Evolutionary conservation across 495 filamentous ascomycete species (phyloP).

Genomic region (Durotheca rogersii): DNA sequence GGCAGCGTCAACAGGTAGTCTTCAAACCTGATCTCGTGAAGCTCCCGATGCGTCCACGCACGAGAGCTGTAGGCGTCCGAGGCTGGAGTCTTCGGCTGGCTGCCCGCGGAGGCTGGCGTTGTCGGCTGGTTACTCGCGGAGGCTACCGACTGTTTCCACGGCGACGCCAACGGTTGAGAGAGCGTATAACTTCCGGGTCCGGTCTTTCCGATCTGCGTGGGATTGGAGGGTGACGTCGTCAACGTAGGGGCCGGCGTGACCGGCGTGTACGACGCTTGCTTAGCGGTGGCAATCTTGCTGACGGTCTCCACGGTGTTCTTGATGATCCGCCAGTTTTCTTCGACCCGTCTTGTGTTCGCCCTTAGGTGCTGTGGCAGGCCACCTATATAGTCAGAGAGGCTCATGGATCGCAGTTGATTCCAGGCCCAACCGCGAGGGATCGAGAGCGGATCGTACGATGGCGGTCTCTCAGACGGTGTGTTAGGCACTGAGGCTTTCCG

Average conservation of each 20-base stretch:
- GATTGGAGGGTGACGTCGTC: background rate
- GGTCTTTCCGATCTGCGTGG: too few species aligned
- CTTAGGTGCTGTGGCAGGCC: background rate
- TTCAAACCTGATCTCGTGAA: slow-evolving; percentile 4
- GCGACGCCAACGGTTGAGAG: too few species aligned
- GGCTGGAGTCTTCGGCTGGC: background rate
- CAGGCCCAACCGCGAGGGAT: slow-evolving; percentile 1
- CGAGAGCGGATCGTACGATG: too few species aligned
- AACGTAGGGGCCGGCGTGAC: too few species aligned
- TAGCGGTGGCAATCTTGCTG: background rate
- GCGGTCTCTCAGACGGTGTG: too few species aligned
- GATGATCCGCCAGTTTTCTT: background rate
- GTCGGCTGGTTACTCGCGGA: background rate
- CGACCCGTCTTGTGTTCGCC: too few species aligned
- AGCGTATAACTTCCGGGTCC: too few species aligned
- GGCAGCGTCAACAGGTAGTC: slow-evolving; percentile 3
- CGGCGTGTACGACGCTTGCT: background rate
- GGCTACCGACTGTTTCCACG: too few species aligned
- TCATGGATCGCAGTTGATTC: background rate
- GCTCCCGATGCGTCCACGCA: background rate
- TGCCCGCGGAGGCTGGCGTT: background rate
- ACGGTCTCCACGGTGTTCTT: background rate
- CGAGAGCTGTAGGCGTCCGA: background rate
- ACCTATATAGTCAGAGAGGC: background rate
- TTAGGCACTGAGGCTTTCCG: too few species aligned